phyloP scores from a whole-genome alignment of 805 yeast genomes.

The Naumovozyma baii region DNA sequence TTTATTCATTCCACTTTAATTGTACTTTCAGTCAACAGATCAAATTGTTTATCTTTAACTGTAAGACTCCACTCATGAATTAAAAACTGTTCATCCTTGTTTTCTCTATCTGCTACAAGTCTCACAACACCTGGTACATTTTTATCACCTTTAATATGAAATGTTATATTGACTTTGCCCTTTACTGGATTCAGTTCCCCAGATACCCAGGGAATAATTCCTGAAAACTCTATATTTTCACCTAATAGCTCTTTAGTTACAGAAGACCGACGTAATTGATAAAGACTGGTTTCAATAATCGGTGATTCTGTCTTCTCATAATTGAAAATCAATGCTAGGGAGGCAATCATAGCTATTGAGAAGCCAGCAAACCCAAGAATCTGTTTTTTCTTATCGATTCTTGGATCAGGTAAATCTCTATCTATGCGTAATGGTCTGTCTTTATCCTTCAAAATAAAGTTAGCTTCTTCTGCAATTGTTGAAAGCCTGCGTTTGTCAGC shows the following conservation, averaged over 20 bases:
- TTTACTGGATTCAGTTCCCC: constrained; percentile 79
- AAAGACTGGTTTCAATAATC: constrained; percentile 74
- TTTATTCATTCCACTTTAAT: neutral
- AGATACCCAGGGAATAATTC: constrained; percentile 71
- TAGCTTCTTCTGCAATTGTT: constrained; percentile 4
- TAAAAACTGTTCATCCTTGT: constrained; percentile 45
- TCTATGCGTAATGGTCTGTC: constrained; percentile 52
- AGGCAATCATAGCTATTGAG: constrained; percentile 41
- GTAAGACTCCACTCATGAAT: constrained; percentile 56
- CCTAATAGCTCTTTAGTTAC: constrained; percentile 59
- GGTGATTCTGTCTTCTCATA: constrained; percentile 91
- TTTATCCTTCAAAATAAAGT: constrained; percentile 9
- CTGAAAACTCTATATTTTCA: constrained; percentile 60
- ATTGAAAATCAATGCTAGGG: constrained; percentile 67
- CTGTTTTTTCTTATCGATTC: constrained; percentile 42
- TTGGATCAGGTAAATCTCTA: constrained; percentile 74
- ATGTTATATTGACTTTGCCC: constrained; percentile 68
- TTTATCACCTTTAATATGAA: constrained; percentile 60
- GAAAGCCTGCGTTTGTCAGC: neutral
- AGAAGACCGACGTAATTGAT: constrained; percentile 70
- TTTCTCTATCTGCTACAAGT: constrained; percentile 63
- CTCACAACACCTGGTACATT: constrained; percentile 42
- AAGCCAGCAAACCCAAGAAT: constrained; percentile 48
- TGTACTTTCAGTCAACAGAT: constrained; percentile 40
- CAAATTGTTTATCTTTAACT: constrained; percentile 38